Percentiles rank a stretch among this genome's conserved stretches.
These are phyloP conservation scores for Trichosanthes truncata DNA, from an alignment of 306 rosid genomes.

Conservation along the genomic window DNA sequence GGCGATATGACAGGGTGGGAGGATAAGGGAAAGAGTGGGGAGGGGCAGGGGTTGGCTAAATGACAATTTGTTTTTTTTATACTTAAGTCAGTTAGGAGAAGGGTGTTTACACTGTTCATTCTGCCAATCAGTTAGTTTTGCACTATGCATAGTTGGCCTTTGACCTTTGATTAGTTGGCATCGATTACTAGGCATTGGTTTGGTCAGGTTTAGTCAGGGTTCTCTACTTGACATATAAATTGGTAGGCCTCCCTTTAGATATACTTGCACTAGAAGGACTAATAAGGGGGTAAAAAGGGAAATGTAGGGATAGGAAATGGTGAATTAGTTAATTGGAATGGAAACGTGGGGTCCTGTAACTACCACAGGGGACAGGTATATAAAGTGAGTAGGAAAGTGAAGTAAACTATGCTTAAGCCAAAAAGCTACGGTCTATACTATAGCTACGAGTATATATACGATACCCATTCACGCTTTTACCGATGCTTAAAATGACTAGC, in stretches of 20 bases:
- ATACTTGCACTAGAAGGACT: not conserved
- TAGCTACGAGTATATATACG: too few relatives aligned
- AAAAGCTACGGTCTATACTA: not conserved
- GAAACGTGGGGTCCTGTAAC: not conserved
- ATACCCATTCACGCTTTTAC: not conserved
- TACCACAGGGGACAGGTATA: not conserved
- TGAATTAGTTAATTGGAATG: not conserved
- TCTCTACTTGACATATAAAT: not conserved
- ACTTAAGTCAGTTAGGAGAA: not conserved
- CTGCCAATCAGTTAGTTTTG: not conserved
- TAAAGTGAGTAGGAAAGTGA: not conserved
- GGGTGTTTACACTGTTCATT: not conserved
- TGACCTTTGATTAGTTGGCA: not conserved
- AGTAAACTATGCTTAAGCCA: not conserved
- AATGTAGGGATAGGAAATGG: not conserved
- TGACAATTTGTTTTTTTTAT: not conserved
- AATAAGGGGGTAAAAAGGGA: not conserved
- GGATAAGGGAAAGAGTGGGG: not conserved
- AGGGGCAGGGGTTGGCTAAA: not conserved
- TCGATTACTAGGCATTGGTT: not conserved
- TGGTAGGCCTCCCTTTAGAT: not conserved
- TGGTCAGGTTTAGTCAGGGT: not conserved
- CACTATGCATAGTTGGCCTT: not conserved
- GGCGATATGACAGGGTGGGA: not conserved
- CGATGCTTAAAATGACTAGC: not conserved